A percentile compares a stretch with the other conserved stretches of the same genome.
phyloP scores from a whole-genome alignment of 148 eudicot genomes.

The Suaeda aralocaspica region DNA sequence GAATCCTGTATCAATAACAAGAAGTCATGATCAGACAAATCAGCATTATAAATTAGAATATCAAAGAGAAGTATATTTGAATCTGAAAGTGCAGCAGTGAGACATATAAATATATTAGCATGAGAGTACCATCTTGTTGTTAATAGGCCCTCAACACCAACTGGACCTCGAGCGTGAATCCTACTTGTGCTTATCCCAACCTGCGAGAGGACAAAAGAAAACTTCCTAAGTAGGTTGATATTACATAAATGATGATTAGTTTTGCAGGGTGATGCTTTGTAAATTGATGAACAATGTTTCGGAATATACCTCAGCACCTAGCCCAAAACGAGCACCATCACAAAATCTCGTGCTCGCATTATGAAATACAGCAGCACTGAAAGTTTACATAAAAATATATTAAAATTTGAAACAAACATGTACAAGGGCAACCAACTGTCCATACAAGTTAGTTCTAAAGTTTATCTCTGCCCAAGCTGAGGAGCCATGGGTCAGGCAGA shows the following conservation, averaged over 20 bases:
- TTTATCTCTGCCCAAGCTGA: too few species aligned
- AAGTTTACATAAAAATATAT: slow-evolving; percentile 16
- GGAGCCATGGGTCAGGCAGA: too few species aligned
- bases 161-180: slow-evolving; percentile 98
- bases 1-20: slow-evolving; percentile 51
- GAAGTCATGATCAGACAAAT: neutral
- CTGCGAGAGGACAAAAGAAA: slow-evolving; percentile 39
- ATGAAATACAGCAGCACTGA: slow-evolving; percentile 98
- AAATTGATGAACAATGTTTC: neutral
- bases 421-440: neutral
- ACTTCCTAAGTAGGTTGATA: neutral
- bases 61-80: too few species aligned
- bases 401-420: too few species aligned
- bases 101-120: neutral
- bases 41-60: too few species aligned
- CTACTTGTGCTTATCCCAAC: slow-evolving; percentile 97
- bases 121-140: slow-evolving; percentile 80
- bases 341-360: slow-evolving; percentile 96
- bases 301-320: slow-evolving; percentile 84
- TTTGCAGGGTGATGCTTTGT: too few species aligned
- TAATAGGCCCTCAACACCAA: slow-evolving; percentile 92
- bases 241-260: neutral
- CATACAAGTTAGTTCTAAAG: too few species aligned
- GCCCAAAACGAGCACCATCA: slow-evolving; percentile 93
- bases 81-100: neutral